These are phyloP conservation scores for Tolypocladium ophioglossoides DNA, from an alignment of 2,329 filamentous ascomycete species.

Conservation along the genomic window DNA sequence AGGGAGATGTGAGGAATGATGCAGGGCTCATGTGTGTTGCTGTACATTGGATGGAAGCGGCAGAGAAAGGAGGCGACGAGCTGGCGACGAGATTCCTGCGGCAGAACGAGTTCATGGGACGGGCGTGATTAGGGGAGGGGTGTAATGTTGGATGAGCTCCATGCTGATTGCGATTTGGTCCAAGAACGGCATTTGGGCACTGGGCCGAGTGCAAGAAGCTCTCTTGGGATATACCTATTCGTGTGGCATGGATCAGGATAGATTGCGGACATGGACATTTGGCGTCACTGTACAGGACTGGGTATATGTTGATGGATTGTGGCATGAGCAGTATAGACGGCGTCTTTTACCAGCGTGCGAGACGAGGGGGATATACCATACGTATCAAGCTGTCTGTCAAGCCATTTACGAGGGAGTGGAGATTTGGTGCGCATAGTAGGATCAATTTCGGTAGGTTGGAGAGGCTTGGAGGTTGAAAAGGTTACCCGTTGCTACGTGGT, in stretches of 20 bases:
- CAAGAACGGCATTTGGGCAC: background rate
- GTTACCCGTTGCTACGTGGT: too few species aligned
- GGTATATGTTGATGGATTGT: background rate
- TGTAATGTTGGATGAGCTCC: background rate
- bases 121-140: conserved; percentile 10
- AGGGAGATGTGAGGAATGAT: conserved; percentile 55
- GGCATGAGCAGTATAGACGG: background rate
- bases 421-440: too few species aligned
- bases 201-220: background rate
- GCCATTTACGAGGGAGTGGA: too few species aligned
- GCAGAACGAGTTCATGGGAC: conserved; percentile 42
- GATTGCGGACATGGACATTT: background rate
- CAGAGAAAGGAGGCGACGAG: conserved; percentile 75
- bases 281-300: background rate
- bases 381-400: background rate
- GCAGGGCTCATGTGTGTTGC: conserved; percentile 87
- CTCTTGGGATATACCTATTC: background rate
- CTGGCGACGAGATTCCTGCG: conserved; percentile 73
- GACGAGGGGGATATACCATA: background rate
- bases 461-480: too few species aligned
- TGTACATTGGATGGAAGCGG: conserved; percentile 94
- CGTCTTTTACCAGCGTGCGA: background rate
- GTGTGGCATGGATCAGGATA: background rate
- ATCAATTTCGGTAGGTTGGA: too few species aligned
- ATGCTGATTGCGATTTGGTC: background rate